Evolutionary conservation across 192 early-diverging fungal species (phyloP), one percentile per base, ranked within the genome.

Genomic region (Umbelopsis sp.): DNA sequence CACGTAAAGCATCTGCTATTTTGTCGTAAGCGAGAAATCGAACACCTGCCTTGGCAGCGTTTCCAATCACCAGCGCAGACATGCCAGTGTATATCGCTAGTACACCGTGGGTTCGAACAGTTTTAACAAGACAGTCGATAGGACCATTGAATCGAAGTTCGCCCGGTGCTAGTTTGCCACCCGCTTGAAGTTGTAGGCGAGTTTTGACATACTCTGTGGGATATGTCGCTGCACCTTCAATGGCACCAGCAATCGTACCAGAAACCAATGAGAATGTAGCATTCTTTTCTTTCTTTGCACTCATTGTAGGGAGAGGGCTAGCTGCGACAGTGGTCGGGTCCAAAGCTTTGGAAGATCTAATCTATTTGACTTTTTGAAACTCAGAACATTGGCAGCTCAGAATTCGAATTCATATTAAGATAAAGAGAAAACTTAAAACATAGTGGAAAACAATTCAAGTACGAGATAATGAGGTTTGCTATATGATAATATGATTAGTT

Each of bases 161-260:
- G 1, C 82, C 80, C 3, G 78, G 66, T 12, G 33, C 66, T 11
- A 75, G 64, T 33, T 67, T 71, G n/a, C 74, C 77, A 18, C 78
- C 80, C 23, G 85, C 84, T 51, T 96, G 94, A 12, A 99, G 86
- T 80, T 99, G 97, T 65, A 99, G 84, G 71, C 93, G 94, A 9
- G 97, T 99, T 74, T 99, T 99, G 69, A 97, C 89, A 75, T 92
- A 95, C 81, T 97, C 95, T 0, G 95, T 97, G 1, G 97, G 97
- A 74, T 99, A 99, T 22, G 97, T 99, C 9, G 90, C 82, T 3
- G 89, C 89, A 10, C 90, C 95, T 78, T 99, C 97, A 55, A 99
- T 85, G 3, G 89, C 93, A 23, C 97, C 97, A 12, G 95, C 95
- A 55, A 96, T 75, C 4, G 90, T 85, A 3, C 97, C 97, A 1